Base-by-base conservation (phyloP, 2,329 filamentous ascomycete species). In the Plectosphaerella plurivora region DNA sequence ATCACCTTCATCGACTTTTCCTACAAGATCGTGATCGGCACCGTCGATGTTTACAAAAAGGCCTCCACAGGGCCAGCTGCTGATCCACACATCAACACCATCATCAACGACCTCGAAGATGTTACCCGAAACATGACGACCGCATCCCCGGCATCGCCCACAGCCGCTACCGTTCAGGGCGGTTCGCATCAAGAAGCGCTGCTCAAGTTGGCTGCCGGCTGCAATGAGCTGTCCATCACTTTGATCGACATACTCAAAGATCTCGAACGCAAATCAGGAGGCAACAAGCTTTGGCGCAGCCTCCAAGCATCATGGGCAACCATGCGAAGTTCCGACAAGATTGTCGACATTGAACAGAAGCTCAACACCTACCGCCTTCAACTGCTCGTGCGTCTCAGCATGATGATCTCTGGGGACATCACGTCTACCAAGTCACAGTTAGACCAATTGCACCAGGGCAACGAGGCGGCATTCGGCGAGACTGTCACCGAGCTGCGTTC, bases 61-160 rank as follows among this genome's bases (percentile, higher is more conserved):
- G 16, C 48, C 15, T 15, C 41, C 4, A 46, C 45, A 2, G 45
- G 14, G 18, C 36, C 51, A 4, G 28, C 18, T n/a, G 51, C 47
- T 3, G 41, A 52, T 33, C 69, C 16, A 5, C 51, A 50, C 12
- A 50, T 52, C 39, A n/a, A 20, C 22, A 50, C 20, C 10, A 41
- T 56, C 28, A 44, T 54, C 11, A 18, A 33, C 15, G 53, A 52
- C 24, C 44, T 56, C 5, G 25, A 51, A 15, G 37, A 48, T 7
- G 39, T 44, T 12, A 52, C 52, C 11, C 28, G 36, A 45, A 50
- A 24, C 18, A 53, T 46, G 15, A n/a, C 37, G 20, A 18, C 22
- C 10, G 15, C 36, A 5, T 20, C 18, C 5, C n/a, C 24, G 5
- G 9, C 33, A 15, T 15, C 2, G 14, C 16, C 16, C 7, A 41